Base-by-base conservation (phyloP, 345 rosid species). In the Geranium rotundifolium region DNA sequence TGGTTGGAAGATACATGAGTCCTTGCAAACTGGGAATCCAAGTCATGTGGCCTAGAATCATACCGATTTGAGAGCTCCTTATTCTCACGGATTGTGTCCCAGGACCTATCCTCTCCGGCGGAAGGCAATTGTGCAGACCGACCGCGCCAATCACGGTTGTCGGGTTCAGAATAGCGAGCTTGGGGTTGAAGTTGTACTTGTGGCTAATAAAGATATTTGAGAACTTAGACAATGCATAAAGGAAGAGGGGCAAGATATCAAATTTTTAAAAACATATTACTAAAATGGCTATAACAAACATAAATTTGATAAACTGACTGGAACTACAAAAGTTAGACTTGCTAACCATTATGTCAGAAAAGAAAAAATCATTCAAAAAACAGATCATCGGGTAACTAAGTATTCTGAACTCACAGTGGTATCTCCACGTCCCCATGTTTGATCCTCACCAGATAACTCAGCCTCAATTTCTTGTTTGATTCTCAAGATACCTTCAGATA, bases 131-230 rank as follows among this genome's bases (percentile, higher is more conserved):
- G 89, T 58, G 87, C 80, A 54, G 86, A 65, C 67, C 96, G 96
- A 30, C 68, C 79, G 61, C 86, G 96, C 97, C 96, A 93, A 65
- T 93, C 95, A 61, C 97, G 97, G 72, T 75, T 93, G 75, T 90
- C 97, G 29, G 85, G 80, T 77, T 93, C 95, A 37, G 85, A 72
- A 65, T 75, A 90, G 37, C 97, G 91, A 68, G 63, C 73, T 72
- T 67, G 91, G 72, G 68, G 19, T 74, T 78, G 87, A 80, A 3
- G 78, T 58, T 67, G 73, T n/a, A 66, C 75, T 93, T 85, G 79
- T 15, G 63, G 46, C 59, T 27, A 50, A 41, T 46, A 62, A 5
- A 62, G 29, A 46, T 23, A 41, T n/a, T 46, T 39, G 12, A 41
- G 1, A 41, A 41, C 4, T 41, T 41, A 13, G 41, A 41, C 5